Base-by-base conservation (phyloP, 192 early-diverging fungal species). In the Lunasporangiospora selenospora region DNA sequence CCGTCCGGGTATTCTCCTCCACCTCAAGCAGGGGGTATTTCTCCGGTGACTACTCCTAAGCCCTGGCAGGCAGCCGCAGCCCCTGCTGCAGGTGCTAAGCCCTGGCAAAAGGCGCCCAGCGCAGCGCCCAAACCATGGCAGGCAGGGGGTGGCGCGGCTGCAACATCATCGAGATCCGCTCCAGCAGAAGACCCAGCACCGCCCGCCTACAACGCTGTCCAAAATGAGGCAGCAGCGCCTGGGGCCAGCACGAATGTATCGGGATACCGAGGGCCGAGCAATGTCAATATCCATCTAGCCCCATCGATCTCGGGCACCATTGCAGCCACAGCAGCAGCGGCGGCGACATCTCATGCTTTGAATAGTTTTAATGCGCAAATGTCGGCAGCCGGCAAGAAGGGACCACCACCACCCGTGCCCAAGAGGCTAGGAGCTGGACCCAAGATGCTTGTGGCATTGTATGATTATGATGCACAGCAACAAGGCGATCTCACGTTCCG, bases 401-500 rank as follows among this genome's bases (percentile, higher is more conserved):
- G 48, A 40, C 75, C 77, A n/a, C 71, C 79, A 15, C 78, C 77
- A 46, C 50, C 76, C 26, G 32, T 61, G 16, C 46, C 75, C 13
- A 57, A 55, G 29, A 54, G 62, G 7, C 39, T 71, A 9, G 83
- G 33, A 30, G 42, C 31, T 12, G 51, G 41, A 13, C 37, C 54
- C 23, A 75, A 76, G 45, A 85, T 76, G 53, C 90, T 87, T 6
- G 75, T 83, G 12, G 92, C 92, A 33, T 56, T 94, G 27, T 94
- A 94, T 65, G 90, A 93, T 65, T 94, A 89, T 62, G 76, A 84
- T 11, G 90, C 90, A 2, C 87, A 90, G 60, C 82, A 87, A 38
- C 79, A 80, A 2, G 89, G 88, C 13, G 92, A 94, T 61, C 64
- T 94, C 54, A 73, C 77, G 15, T 93, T 94, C 77, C 62, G 66